Percentiles rank a stretch among this genome's conserved stretches.
Evolutionary conservation across 768 basidiomycete genomes (phyloP).

Genomic region (Pisolithus marmoratus): DNA sequence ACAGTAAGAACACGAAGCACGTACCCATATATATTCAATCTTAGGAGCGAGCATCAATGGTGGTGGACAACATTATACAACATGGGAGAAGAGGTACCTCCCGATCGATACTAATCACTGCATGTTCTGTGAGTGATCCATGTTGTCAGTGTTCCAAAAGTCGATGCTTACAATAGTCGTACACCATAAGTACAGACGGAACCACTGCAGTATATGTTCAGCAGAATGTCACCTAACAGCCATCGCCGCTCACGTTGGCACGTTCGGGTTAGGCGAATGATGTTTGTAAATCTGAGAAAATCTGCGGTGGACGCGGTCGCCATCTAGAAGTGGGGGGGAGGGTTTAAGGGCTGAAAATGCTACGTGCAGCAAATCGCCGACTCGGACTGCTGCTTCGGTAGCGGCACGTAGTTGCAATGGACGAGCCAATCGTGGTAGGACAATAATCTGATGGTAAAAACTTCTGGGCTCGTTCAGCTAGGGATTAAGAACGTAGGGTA

Average conservation of each 20-base stretch:
- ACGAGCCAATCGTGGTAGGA: too few relatives aligned
- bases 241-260: background rate
- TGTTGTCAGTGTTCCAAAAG: background rate
- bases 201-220: background rate
- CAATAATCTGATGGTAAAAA: too few relatives aligned
- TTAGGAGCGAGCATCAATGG: background rate
- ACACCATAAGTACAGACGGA: background rate
- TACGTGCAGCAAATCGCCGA: too few relatives aligned
- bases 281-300: background rate
- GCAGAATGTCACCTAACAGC: background rate
- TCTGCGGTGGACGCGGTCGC: background rate
- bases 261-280: background rate
- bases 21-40: slow-evolving; percentile 4
- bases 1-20: background rate
- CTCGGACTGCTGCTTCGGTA: too few relatives aligned
- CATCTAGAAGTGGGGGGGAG: background rate
- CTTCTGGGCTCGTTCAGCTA: too few relatives aligned
- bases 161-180: slow-evolving; percentile 1
- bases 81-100: background rate
- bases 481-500: too few relatives aligned
- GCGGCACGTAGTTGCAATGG: too few relatives aligned
- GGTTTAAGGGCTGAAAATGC: too few relatives aligned
- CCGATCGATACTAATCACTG: slow-evolving; percentile 5
- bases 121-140: background rate
- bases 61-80: background rate